Conservation (phyloP, 2,329 filamentous ascomycete genomes). For the Colletotrichum truncatum region DNA sequence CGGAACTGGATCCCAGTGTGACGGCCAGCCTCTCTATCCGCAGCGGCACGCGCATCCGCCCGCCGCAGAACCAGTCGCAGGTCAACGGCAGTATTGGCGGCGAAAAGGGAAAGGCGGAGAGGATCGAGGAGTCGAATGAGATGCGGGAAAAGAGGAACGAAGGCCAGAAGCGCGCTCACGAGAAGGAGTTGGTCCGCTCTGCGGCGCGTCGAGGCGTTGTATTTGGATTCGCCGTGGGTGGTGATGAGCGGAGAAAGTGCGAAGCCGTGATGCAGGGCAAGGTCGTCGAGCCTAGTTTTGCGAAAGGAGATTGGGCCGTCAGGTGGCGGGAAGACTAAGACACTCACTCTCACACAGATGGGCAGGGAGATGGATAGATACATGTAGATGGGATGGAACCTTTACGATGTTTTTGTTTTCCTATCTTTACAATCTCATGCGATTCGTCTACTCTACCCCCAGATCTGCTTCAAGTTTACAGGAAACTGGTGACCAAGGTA, state of each 20-base stretch:
- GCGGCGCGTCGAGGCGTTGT: conserved; percentile 69
- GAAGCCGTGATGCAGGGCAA: conserved; percentile 68
- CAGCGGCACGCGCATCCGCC: conserved; percentile 46
- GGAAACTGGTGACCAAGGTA: conserved; percentile 59
- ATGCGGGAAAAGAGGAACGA: conserved; percentile 57
- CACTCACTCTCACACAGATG: no score
- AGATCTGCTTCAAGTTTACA: conserved; percentile 26
- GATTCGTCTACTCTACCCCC: neutral
- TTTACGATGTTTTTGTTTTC: neutral
- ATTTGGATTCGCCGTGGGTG: conserved; percentile 54
- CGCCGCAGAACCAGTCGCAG: conserved; percentile 51
- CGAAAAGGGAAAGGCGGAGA: conserved; percentile 63
- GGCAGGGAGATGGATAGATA: no score
- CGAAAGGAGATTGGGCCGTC: conserved; percentile 68
- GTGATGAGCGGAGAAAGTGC: conserved; percentile 52
- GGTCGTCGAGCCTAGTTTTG: conserved; percentile 68
- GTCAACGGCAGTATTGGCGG: conserved; percentile 66
- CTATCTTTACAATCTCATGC: neutral
- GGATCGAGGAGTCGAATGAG: conserved; percentile 59
- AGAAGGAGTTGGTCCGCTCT: conserved; percentile 68
- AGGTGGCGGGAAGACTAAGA: conserved; percentile 61
- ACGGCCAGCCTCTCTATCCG: conserved; percentile 44
- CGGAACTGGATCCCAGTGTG: conserved; percentile 53
- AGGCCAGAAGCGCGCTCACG: conserved; percentile 53
- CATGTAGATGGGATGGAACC: neutral